Conservation (phyloP, 176 grass and related monocot species). For the Paspalum vaginatum region DNA sequence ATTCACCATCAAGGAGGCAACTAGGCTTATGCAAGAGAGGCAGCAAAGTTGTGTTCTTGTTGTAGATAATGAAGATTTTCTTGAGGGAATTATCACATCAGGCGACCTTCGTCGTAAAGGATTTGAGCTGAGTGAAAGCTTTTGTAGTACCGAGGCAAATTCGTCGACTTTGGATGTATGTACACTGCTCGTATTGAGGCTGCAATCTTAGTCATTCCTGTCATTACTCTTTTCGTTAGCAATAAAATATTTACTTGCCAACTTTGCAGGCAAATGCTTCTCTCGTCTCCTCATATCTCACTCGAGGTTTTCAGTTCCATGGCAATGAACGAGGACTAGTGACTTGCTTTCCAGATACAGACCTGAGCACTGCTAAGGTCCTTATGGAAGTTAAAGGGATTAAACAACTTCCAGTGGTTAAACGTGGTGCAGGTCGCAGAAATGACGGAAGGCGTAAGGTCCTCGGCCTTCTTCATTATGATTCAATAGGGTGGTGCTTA, state of each 20-base stretch:
- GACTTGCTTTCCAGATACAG: constrained; percentile 90
- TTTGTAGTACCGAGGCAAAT: constrained; percentile 39
- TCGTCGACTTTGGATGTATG: constrained; percentile 56
- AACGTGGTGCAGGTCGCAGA: constrained; percentile 63
- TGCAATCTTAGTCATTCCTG: constrained; percentile 14
- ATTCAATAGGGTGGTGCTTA: constrained; percentile 82
- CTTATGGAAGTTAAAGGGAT: constrained; percentile 99
- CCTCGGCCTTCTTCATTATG: constrained; percentile 90
- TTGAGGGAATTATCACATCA: constrained; percentile 87
- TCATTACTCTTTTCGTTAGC: constrained; percentile 20
- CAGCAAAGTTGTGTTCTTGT: constrained; percentile 94
- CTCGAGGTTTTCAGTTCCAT: constrained; percentile 84
- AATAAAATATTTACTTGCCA: constrained; percentile 36
- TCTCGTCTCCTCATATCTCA: constrained; percentile 75
- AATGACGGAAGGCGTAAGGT: constrained; percentile 77
- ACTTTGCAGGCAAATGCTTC: constrained; percentile 64
- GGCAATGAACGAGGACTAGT: constrained; percentile 85
- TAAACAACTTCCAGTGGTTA: constrained; percentile 96
- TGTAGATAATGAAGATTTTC: constrained; percentile 91
- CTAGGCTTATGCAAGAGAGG: constrained; percentile 80
- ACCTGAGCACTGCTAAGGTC: constrained; percentile 93
- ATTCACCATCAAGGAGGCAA: constrained; percentile 66
- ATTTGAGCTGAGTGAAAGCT: constrained; percentile 53
- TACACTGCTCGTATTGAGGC: constrained; percentile 2
- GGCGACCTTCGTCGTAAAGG: constrained; percentile 77